Evolutionary conservation across 2,329 filamentous ascomycete genomes (phyloP), one percentile per base, ranked within the genome.

Genomic region (Ophiostoma montium): DNA sequence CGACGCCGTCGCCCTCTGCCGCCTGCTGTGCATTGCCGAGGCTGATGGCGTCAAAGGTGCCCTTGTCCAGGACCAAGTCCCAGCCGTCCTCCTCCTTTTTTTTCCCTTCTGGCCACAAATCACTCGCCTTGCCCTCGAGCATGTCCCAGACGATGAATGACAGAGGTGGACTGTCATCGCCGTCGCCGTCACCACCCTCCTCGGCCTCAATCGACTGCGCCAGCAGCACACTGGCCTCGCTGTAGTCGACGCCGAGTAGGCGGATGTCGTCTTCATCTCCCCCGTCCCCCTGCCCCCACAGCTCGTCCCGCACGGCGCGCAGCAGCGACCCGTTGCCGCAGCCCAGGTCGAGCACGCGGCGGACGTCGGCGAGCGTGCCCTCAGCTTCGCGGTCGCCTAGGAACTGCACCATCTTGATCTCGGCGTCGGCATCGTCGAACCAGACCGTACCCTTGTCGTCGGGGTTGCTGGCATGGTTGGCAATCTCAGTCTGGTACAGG

Each of bases 1-100:
- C 19, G 12, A 12, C 23, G 32, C 7, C 6, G 12, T 46, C 35
- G 6, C 19, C 19, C 16, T 23, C 27, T 5, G 16, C 16, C 10
- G 36, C 5, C 36, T 43, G 16, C 27, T 43, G 23, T 43, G 80
- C 78, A 50, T 72, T 71, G 48, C 73, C 77, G n/a, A 96, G 69
- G 46, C 81, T 88, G 32, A 98, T 84, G 11, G 92, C 92, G 69
- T 98, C 92, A 63, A 96, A 98, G 1, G 92, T 98, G 41, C 92
- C 92, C 67, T 98, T 98, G 66, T 98, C 92, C n/a, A 95, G 75
- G 0, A 95, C 82, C 0, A 95, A 78, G 64, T 96, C 88, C 68
- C 89, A 96, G 1, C 84, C 84, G 0, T 51, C 33, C 12, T 47
- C 18, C 6, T 42, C 23, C 7, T 16, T 21, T 21, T 38, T 12